Evolutionary conservation across 257 asterid species (phyloP), one percentile per base, ranked within the genome.

Genomic region (Mentha longifolia): DNA sequence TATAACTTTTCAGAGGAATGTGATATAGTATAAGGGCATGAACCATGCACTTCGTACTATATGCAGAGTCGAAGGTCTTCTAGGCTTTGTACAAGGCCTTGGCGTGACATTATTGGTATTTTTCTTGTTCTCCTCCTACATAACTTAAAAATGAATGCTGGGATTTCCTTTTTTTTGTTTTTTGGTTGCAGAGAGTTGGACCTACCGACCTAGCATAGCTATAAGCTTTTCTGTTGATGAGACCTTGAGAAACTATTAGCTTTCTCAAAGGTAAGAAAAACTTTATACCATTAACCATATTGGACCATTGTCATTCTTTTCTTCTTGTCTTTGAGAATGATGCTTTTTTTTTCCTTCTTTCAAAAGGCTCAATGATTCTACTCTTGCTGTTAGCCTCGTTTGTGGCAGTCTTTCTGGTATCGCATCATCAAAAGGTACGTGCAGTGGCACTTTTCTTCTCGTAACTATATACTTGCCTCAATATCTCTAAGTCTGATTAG

Each of bases 341-440:
- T 70, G 68, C 58, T 54, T 50, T 65, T 20, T 14, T 56, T 58
- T 37, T 12, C 14, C 63, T 49, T 33, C 17, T 47, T 52, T 46
- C 59, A 10, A 41, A 64, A 92, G 98, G 91, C 96, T 96, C 42
- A 50, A 85, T 59, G 97, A 90, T 76, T 81, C 98, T 67, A 77
- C 89, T 13, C 65, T 88, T 7, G 43, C 72, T 14, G 85, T 88
- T 74, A 88, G 96, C 85, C 97, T 92, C 79, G n/a, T n/a, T n/a
- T n/a, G n/a, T n/a, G n/a, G n/a, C n/a, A n/a, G n/a, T n/a, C n/a
- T n/a, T n/a, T n/a, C 86, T 20, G 98, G 98, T 51, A 82, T 92
- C 64, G 96, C 95, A 65, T 85, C 98, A 70, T 92, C 98, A 62
- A 87, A 93, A 75, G 93, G 98, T 90, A n/a, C n/a, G n/a, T n/a